phyloP scores from a whole-genome alignment of 768 basidiomycete genomes.

The Mycena amicta region DNA sequence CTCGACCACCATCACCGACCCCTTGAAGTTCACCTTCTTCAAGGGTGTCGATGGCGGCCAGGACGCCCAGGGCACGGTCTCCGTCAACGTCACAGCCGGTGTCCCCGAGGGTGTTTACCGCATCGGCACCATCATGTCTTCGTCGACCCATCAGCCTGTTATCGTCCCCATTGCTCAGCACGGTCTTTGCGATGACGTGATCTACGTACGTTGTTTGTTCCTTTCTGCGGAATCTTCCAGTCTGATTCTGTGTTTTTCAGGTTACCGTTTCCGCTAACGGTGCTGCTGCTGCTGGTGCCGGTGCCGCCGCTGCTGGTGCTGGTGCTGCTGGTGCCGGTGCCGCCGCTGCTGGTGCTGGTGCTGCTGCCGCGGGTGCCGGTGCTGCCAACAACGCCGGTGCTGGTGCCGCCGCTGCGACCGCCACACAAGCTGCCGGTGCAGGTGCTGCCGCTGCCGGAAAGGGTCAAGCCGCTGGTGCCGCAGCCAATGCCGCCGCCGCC shows the following conservation, averaged over 20 bases:
- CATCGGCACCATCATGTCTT: conserved; percentile 57
- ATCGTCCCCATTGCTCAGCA: conserved; percentile 64
- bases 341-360: conserved; percentile 5
- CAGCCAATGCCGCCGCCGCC: neutral
- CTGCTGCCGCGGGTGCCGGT: conserved; percentile 3
- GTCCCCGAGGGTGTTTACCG: conserved; percentile 62
- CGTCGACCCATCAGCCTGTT: conserved; percentile 61
- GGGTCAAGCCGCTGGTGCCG: too few relatives aligned
- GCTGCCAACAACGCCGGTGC: conserved; percentile 23
- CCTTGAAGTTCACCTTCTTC: conserved; percentile 61
- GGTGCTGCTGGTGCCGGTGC: conserved; percentile 15
- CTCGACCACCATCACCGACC: conserved; percentile 50
- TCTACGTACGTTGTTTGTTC: conserved; percentile 49
- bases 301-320: conserved; percentile 18
- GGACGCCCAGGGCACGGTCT: conserved; percentile 50
- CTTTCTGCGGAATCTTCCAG: conserved; percentile 3
- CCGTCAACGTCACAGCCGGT: conserved; percentile 53
- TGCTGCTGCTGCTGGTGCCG: conserved; percentile 20
- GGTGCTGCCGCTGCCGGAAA: conserved; percentile 15
- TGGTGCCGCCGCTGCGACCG: conserved; percentile 20
- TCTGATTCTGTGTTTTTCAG: conserved; percentile 23
- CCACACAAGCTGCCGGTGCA: conserved; percentile 18
- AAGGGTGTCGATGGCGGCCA: conserved; percentile 45
- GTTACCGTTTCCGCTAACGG: conserved; percentile 35
- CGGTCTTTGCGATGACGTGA: conserved; percentile 58